Evolutionary conservation across 441 rosid species (phyloP), one percentile per base, ranked within the genome.

Genomic region (Brassica balearica): DNA sequence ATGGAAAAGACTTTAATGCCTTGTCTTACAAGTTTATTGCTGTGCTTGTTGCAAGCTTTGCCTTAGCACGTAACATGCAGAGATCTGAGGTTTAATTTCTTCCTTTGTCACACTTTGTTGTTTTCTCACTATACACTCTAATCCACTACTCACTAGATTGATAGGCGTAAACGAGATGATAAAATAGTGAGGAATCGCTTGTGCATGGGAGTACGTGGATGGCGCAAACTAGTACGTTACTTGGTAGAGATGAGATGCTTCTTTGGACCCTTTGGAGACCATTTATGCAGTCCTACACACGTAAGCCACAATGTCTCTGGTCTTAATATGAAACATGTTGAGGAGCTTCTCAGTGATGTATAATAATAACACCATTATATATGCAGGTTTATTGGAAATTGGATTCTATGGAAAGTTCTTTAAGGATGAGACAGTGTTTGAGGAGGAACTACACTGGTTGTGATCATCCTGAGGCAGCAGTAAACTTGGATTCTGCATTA

Each of bases 41-140:
- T 20, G 90, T 91, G 74, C 95, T 95, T 83, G 98, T 95, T 83
- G 96, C 97, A 79, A 95, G 99, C 85, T 95, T 95, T 87, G 99
- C 99, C 73, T 88, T 93, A 63, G 98, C 99, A 75, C 91, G 99
- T 85, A 95, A 91, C 80, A 86, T 95, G 88, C 98, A 93, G 83
- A 89, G 98, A 75, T 90, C 88, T 41, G 99, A 93, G 98, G 98
- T 95, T 83, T 46, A 84, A 46, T 73, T 72, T 72, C 27, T 75
- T 60, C 76, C 82, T 56, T 27, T 61, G 2, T 19, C 71, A 81
- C 29, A 70, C 73, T 41, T 53, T 73, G 6, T 62, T 62, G 53
- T 32, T 20, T 29, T 55, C 46, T 17, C 7, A 15, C 7, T 32
- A 2, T 71, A 23, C 51, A 9, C 23, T 34, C 55, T 20, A 74